These are phyloP conservation scores for Echinosophora koreensis DNA, from an alignment of 306 rosid species.

Conservation along the genomic window DNA sequence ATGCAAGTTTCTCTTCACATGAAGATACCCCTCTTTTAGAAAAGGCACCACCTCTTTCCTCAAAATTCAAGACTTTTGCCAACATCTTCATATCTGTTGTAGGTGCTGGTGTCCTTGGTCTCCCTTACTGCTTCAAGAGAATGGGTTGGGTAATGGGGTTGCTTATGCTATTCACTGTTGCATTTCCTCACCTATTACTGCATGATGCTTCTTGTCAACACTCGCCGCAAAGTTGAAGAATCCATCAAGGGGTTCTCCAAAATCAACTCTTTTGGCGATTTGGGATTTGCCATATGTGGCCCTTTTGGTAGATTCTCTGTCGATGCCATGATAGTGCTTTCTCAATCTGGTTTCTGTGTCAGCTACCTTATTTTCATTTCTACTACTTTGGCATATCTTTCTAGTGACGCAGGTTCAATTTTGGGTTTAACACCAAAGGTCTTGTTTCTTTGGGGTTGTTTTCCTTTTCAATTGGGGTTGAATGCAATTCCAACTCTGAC, in stretches of 20 bases:
- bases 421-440: conserved; percentile 62
- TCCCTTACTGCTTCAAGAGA: conserved; percentile 69
- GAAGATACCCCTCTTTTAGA: conserved; percentile 59
- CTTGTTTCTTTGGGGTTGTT: conserved; percentile 65
- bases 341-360: conserved; percentile 69
- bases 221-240: conserved; percentile 71
- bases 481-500: conserved; percentile 72
- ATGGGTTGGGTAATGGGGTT: conserved; percentile 73
- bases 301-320: conserved; percentile 52
- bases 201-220: conserved; percentile 72
- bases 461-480: conserved; percentile 73
- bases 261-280: conserved; percentile 69
- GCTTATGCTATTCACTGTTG: conserved; percentile 60
- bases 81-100: conserved; percentile 73
- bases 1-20: background rate
- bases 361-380: conserved; percentile 73
- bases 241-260: conserved; percentile 40
- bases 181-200: conserved; percentile 67
- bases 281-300: conserved; percentile 61
- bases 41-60: conserved; percentile 52
- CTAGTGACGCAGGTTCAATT: background rate
- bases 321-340: conserved; percentile 62
- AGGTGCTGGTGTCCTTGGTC: conserved; percentile 74
- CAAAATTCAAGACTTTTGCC: conserved; percentile 69
- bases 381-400: conserved; percentile 56